Base-by-base conservation (phyloP, 371 early-diverging fungal species). In the Apophysomyces elegans region DNA sequence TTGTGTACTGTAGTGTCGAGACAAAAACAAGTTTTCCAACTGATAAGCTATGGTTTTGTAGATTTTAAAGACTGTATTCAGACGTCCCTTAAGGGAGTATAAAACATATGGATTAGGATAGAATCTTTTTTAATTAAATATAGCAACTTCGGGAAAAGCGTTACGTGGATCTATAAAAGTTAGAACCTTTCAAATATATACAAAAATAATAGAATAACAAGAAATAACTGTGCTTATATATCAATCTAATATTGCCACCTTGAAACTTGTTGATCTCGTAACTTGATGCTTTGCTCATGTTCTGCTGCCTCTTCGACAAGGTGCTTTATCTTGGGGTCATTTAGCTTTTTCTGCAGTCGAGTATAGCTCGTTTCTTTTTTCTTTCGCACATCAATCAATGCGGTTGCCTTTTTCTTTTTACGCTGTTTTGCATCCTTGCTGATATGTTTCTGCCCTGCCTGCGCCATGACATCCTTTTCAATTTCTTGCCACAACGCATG, bases 351-450 rank as follows among this genome's bases (percentile, higher is more conserved):
- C 32, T 78, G 61, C 0, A 90, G 62, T 2, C 88, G 79, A 2
- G 65, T 66, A 36, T 73, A 69, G 9, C 78, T 74, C 0, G 79
- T 75, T n/a, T 79, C 77, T 21, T 79, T 75, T 37, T 81, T 77
- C 59, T 88, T 88, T 37, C 75, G 77, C 5, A 85, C 72, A 61
- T 88, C 83, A 7, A 86, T 72, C 35, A 90, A 61, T 14, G 84
- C 78, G 11, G 81, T 75, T 4, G 46, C 54, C 69, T 46, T 66
- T 61, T 60, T 61, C 63, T 63, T 71, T 63, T 44, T 59, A 56
- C 18, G 56, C 46, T 35, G 12, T 26, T 44, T 58, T 47, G 62
- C 36, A 45, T 50, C 50, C 56, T 58, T 47, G 70, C 12, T 57
- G 38, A 82, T 76, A 50, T 47, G 72, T 8, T 72, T 64, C 12